These are phyloP conservation scores for Cajanus cajan DNA, from an alignment of 306 rosid genomes.

Conservation along the genomic window DNA sequence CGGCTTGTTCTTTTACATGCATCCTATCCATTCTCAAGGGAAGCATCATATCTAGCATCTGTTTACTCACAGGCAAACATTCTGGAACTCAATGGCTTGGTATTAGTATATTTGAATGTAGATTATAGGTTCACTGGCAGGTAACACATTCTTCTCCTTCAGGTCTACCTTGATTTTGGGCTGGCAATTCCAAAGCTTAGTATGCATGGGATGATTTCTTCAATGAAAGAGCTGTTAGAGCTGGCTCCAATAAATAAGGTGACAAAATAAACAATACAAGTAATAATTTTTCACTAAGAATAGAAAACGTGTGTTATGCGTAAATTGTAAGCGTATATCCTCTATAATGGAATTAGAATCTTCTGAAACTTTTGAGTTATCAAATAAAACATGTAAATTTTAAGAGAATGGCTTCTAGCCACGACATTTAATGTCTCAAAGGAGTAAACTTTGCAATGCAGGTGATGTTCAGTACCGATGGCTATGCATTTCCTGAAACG, in stretches of 20 bases:
- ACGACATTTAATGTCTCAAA: conserved; percentile 18
- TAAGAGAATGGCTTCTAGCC: background rate
- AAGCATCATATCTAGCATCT: conserved; percentile 90
- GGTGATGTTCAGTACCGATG: conserved; percentile 96
- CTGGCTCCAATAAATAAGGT: conserved; percentile 92
- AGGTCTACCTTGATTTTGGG: conserved; percentile 94
- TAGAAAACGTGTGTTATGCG: background rate
- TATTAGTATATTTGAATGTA: conserved; percentile 7
- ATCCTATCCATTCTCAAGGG: conserved; percentile 89
- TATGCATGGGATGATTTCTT: conserved; percentile 82
- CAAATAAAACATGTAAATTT: background rate
- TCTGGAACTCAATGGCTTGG: conserved; percentile 16
- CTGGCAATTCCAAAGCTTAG: conserved; percentile 88
- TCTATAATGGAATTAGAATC: background rate
- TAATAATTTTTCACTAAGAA: background rate
- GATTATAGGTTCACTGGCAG: background rate
- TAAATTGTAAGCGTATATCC: background rate
- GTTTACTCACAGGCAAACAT: conserved; percentile 74
- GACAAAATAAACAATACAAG: background rate
- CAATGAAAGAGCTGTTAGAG: conserved; percentile 86
- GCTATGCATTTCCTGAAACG: conserved; percentile 81
- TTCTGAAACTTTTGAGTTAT: background rate
- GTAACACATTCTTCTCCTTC: conserved; percentile 30
- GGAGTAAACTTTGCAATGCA: conserved; percentile 53
- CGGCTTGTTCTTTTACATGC: conserved; percentile 82